Evolutionary conservation across 768 basidiomycete species (phyloP), one percentile per base, ranked within the genome.

Genomic region (Crepidotus variabilis): DNA sequence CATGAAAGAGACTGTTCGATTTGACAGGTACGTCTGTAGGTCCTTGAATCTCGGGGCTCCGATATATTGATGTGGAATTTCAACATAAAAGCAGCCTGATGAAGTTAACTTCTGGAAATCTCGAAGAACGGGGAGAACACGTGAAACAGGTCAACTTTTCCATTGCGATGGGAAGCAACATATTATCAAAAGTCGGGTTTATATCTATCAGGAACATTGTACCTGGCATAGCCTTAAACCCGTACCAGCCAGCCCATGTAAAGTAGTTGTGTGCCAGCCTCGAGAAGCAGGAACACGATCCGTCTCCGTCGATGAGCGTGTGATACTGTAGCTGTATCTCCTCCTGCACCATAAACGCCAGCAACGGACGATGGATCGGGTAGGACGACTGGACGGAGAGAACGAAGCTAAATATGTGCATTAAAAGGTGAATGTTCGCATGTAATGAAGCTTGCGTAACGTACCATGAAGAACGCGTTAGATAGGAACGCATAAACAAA

Each of bases 401-500:
- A 96, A 46, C 94, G 92, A 21, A 97, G 85, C 94, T 20, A n/a
- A 34, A 47, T 50, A 20, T 39, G 46, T 33, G 46, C 35, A 20
- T 47, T 32, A 49, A 6, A 32, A 51, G 23, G 2, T 23, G 6
- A 21, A 0, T 10, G 16, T 10, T 3, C 6, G 6, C 16, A 28
- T 16, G 5, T 23, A 28, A 47, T 5, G 1, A 2, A 2, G 43
- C 18, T 43, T 20, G 22, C 13, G 14, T 21, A 24, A 78, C 88
- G 53, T 65, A 92, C 94, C 46, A 97, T 76, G 82, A 98, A 98
- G 75, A 98, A 95, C 0, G 87, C 93, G 60, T 94, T 96, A 16
- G 95, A 90, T 23, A 86, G 74, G 68, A 95, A 93, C 11, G 85
- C 82, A 71, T 99, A 99, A 32, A 89, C 57, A 67, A 97, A 98